Conservation (phyloP, 2,329 filamentous ascomycete genomes). For the Trichoderma sp. region DNA sequence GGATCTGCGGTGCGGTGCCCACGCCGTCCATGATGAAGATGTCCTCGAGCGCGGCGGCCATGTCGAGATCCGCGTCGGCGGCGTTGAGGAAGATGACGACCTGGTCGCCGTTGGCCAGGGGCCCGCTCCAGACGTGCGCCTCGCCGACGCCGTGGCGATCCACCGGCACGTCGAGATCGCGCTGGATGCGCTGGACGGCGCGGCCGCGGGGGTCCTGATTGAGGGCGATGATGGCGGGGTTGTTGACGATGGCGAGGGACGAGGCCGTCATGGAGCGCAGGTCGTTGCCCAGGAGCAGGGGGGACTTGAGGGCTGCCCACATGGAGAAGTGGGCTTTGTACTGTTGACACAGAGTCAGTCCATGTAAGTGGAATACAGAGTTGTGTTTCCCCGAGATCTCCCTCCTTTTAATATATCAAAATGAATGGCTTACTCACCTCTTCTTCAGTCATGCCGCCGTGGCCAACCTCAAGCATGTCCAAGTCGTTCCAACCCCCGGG, state of each 20-base stretch:
- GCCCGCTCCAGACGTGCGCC: slow-evolving; percentile 38
- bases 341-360: background rate
- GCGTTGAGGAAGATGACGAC: slow-evolving; percentile 28
- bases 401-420: no score
- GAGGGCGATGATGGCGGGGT: slow-evolving; percentile 37
- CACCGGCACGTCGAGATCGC: slow-evolving; percentile 33
- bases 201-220: slow-evolving; percentile 43
- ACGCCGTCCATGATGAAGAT: slow-evolving; percentile 27
- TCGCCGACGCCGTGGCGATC: slow-evolving; percentile 34
- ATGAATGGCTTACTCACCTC: background rate
- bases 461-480: slow-evolving; percentile 27
- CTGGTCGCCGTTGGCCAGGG: slow-evolving; percentile 30
- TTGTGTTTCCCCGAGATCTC: background rate
- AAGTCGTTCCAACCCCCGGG: slow-evolving; percentile 28
- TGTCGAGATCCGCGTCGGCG: slow-evolving; percentile 26
- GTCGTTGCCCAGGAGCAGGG: slow-evolving; percentile 48
- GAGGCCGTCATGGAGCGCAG: slow-evolving; percentile 36
- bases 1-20: slow-evolving; percentile 17
- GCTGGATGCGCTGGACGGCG: slow-evolving; percentile 31
- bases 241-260: slow-evolving; percentile 33
- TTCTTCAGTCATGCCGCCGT: slow-evolving; percentile 27
- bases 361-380: background rate
- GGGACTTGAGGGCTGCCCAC: slow-evolving; percentile 52
- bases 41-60: slow-evolving; percentile 24
- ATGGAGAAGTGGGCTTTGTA: slow-evolving; percentile 47